These are phyloP conservation scores for Penicillium capsulatum DNA, from an alignment of 2,329 filamentous ascomycete species.

Conservation along the genomic window DNA sequence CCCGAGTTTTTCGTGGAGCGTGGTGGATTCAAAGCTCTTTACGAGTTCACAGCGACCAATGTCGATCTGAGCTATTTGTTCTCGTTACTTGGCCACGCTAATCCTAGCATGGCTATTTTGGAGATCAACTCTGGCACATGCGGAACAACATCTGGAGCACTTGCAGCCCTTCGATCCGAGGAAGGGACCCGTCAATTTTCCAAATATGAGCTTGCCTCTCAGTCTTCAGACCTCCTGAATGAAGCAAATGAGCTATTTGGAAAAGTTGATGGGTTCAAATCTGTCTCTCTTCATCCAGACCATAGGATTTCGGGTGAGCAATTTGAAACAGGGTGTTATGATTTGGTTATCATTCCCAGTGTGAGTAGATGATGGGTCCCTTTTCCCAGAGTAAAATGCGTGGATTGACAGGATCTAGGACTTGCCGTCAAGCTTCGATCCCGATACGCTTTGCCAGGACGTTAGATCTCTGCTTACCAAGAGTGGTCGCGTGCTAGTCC, in stretches of 20 bases:
- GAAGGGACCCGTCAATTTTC: not conserved
- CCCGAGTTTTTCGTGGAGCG: too few species aligned
- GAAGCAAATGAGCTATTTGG: not conserved
- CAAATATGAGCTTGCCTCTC: not conserved
- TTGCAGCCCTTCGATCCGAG: not conserved
- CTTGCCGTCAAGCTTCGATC: not conserved
- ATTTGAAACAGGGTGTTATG: slow-evolving; percentile 3
- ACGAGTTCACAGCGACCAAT: too few species aligned
- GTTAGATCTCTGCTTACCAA: too few species aligned
- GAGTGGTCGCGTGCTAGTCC: too few species aligned
- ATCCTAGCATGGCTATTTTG: slow-evolving; percentile 1
- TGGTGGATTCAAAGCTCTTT: too few species aligned
- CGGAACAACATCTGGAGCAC: not conserved
- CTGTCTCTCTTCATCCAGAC: slow-evolving; percentile 3
- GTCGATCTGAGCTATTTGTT: not conserved
- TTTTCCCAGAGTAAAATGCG: not conserved
- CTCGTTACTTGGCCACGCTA: slow-evolving; percentile 1
- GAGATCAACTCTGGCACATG: slow-evolving; percentile 2
- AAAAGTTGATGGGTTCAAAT: not conserved
- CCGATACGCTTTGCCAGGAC: too few species aligned
- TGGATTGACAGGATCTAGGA: not conserved
- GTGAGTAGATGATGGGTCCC: not conserved
- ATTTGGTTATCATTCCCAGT: slow-evolving; percentile 19
- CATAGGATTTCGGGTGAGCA: slow-evolving; percentile 6
- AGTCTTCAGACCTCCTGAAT: not conserved